Evolutionary conservation across 306 rosid species (phyloP).

Genomic region (Cicer chorassanicum): DNA sequence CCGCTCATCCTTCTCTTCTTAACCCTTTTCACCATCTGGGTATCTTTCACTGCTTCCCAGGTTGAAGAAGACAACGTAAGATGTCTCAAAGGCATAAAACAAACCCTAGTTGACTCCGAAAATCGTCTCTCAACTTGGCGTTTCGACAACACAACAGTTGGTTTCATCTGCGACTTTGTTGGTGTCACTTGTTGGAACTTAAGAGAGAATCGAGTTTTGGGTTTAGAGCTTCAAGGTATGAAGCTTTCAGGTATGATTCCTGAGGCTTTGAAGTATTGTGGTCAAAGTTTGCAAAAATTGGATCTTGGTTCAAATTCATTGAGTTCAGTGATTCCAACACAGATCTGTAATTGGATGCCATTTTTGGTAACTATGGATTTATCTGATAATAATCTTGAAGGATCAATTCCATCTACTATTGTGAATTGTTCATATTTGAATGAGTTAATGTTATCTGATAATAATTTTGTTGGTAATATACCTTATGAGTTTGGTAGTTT

Average conservation of each 20-base stretch:
- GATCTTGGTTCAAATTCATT: conserved; percentile 70
- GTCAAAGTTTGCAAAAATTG: conserved; percentile 59
- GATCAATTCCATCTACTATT: conserved; percentile 62
- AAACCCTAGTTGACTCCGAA: conserved; percentile 45
- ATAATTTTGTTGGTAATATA: conserved; percentile 63
- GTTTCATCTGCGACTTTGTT: conserved; percentile 64
- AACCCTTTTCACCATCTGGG: conserved; percentile 16
- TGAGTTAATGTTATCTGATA: conserved; percentile 54
- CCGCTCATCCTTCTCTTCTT: conserved; percentile 23
- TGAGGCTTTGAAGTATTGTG: conserved; percentile 63
- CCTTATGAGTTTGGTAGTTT: conserved; percentile 68
- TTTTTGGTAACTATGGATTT: conserved; percentile 70
- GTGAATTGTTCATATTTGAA: conserved; percentile 70
- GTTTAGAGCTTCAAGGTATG: conserved; percentile 59
- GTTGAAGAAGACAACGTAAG: conserved; percentile 60
- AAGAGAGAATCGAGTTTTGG: conserved; percentile 68
- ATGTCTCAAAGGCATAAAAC: conserved; percentile 66
- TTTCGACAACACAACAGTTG: conserved; percentile 66
- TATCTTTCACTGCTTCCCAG: conserved; percentile 38
- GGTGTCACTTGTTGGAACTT: conserved; percentile 83
- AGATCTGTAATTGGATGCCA: conserved; percentile 74
- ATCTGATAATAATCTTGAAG: conserved; percentile 60
- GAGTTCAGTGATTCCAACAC: conserved; percentile 60
- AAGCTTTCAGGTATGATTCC: conserved; percentile 65
- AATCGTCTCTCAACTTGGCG: conserved; percentile 55